These are phyloP conservation scores for Globisporangium cylindrosporum DNA, from an alignment of 352 stramenopile genomes.

Conservation along the genomic window DNA sequence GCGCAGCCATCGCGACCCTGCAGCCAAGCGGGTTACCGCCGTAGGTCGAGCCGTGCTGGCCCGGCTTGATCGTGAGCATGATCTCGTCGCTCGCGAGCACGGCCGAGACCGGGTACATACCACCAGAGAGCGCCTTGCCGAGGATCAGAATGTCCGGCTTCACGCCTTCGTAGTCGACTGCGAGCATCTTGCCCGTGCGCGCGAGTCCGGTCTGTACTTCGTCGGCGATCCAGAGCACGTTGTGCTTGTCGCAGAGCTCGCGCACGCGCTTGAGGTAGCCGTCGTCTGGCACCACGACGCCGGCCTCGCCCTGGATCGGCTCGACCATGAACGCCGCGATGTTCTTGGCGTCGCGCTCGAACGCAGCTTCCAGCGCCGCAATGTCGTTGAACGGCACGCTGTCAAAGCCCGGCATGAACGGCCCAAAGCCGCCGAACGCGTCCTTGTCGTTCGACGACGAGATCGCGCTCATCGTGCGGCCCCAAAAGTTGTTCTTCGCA, in stretches of 20 bases:
- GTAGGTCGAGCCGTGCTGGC: conserved; percentile 97
- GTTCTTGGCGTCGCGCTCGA: conserved; percentile 80
- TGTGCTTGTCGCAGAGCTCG: conserved; percentile 96
- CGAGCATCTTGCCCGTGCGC: conserved; percentile 96
- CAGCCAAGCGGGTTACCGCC: conserved; percentile 96
- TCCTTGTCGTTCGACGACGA: conserved; percentile 92
- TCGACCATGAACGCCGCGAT: conserved; percentile 99
- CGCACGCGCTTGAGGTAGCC: conserved; percentile 92
- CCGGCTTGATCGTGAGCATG: conserved; percentile 98
- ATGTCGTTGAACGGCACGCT: conserved; percentile 94
- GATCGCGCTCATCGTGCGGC: conserved; percentile 96
- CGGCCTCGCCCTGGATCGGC: conserved; percentile 98
- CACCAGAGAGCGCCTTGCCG: conserved; percentile 95
- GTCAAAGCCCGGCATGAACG: conserved; percentile 97
- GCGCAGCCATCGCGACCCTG: conserved; percentile 95
- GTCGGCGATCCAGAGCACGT: conserved; percentile 98
- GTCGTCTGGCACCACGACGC: conserved; percentile 96
- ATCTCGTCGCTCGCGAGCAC: conserved; percentile 96
- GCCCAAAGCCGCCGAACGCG: conserved; percentile 91
- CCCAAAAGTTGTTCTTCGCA: conserved; percentile 99
- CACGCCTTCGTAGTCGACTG: conserved; percentile 94
- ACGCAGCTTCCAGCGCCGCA: conserved; percentile 72
- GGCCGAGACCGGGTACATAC: conserved; percentile 97
- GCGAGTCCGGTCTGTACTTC: conserved; percentile 98
- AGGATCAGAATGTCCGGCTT: conserved; percentile 98